Evolutionary conservation across 2,329 filamentous ascomycete genomes (phyloP).

Genomic region (Colletotrichum limetticola): DNA sequence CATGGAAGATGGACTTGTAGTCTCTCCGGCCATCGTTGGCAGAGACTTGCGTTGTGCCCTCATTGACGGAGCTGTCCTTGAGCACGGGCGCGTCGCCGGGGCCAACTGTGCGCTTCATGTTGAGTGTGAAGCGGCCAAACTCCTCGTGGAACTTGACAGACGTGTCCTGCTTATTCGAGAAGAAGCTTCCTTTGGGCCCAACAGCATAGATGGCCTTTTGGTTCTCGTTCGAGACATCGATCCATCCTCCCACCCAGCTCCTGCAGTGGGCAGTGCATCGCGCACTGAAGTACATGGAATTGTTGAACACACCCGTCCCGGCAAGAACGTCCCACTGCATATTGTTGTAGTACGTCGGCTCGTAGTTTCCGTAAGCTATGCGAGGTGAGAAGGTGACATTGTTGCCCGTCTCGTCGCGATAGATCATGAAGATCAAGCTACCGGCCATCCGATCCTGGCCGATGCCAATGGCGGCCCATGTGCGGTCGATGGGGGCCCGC

Average conservation of each 20-base stretch:
- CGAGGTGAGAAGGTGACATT: conserved; percentile 69
- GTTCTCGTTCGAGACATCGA: conserved; percentile 60
- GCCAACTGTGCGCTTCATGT: conserved; percentile 64
- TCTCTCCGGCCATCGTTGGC: conserved; percentile 46
- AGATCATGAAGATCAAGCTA: conserved; percentile 65
- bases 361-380: conserved; percentile 59
- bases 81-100: conserved; percentile 53
- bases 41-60: conserved; percentile 47
- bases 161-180: conserved; percentile 54
- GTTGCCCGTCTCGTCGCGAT: conserved; percentile 55
- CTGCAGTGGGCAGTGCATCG: conserved; percentile 63
- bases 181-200: conserved; percentile 57
- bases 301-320: conserved; percentile 59
- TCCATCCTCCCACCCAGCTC: conserved; percentile 58
- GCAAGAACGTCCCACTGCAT: conserved; percentile 56
- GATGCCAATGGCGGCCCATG: conserved; percentile 67
- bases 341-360: conserved; percentile 59
- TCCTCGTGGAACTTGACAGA: conserved; percentile 62
- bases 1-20: conserved; percentile 55
- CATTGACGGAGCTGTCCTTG: conserved; percentile 44
- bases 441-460: conserved; percentile 63
- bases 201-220: conserved; percentile 67
- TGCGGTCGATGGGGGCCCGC: conserved; percentile 54
- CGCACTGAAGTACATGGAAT: conserved; percentile 59
- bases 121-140: conserved; percentile 66